Evolutionary conservation across 331 rosid genomes (phyloP), one percentile per base, ranked within the genome.

Genomic region (Pyrus hybrid): DNA sequence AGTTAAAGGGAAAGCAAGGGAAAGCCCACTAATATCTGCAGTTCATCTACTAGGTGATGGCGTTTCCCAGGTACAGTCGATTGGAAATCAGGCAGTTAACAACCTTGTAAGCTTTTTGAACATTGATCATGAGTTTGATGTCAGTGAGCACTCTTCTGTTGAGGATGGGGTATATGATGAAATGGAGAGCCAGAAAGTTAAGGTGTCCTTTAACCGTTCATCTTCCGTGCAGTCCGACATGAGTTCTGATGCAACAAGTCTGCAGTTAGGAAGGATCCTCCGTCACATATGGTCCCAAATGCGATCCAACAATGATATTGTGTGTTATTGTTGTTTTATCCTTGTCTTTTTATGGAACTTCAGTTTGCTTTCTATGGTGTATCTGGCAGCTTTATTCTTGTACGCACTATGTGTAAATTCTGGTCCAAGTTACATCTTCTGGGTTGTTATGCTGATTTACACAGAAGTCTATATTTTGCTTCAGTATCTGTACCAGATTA

Each of bases 21-120:
- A 88, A 77, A 83, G 91, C 87, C 89, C 93, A 45, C 81, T 95
- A 80, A 84, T 74, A 79, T 92, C 99, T 66, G 47, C 47, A 41
- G 47, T 41, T 11, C 47, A 41, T 41, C 81, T 95, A 58, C 77
- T 95, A 63, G 99, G 99, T 28, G 99, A 92, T 78, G 96, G 99
- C 63, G 99, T 95, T 84, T 89, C 91, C 79, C 97, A 95, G 84
- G 97, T 95, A 47, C 97, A 95, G 80, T 90, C 92, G 76, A 88
- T 95, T 70, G 99, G 99, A 85, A 95, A 92, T 86, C 93, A 86
- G 86, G 98, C 99, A 47, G 97, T 95, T 70, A 91, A 83, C 84
- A 92, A 92, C 85, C 85, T 95, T 35, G 96, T 84, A 76, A 92
- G 70, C 83, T 91, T 90, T 85, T 85, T 95, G 85, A 95, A 95